Evolutionary conservation across 441 rosid genomes (phyloP).

Genomic region (Rhodomyrtus psidioides): DNA sequence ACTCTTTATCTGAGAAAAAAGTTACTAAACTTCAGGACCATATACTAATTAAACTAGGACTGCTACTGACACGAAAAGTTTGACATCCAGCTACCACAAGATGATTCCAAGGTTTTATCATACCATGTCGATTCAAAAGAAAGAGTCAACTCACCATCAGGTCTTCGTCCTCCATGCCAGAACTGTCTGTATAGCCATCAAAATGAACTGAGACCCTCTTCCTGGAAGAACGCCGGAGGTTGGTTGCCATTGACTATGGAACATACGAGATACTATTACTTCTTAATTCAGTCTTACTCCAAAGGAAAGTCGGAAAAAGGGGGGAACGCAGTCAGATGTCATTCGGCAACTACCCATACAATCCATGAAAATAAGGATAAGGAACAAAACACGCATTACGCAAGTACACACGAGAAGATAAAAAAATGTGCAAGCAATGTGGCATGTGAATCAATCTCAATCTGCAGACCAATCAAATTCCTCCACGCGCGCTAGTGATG

Average conservation of each 20-base stretch:
- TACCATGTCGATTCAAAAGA: neutral
- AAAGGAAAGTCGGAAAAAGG: conserved; percentile 1
- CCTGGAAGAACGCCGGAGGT: conserved; percentile 95
- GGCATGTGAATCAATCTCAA: neutral
- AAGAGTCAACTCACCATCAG: conserved; percentile 61
- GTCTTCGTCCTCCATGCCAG: conserved; percentile 94
- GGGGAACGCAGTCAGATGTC: conserved; percentile 1
- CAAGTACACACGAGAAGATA: neutral
- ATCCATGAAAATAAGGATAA: neutral
- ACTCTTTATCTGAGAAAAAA: conserved; percentile 55
- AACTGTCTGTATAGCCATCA: conserved; percentile 80
- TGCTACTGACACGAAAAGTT: neutral
- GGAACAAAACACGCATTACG: neutral
- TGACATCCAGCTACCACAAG: neutral
- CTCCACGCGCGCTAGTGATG: neutral
- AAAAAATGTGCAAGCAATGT: neutral
- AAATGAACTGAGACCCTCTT: conserved; percentile 78
- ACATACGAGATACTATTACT: conserved; percentile 1
- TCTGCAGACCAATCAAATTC: neutral
- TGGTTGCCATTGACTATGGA: conserved; percentile 57
- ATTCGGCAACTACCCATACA: neutral
- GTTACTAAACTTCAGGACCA: conserved; percentile 12
- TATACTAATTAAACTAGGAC: neutral
- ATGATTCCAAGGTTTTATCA: neutral
- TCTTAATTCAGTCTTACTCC: conserved; percentile 10